Evolutionary conservation across 75 land plant species (phyloP).

Genomic region (Chamaecyparis obtusa): DNA sequence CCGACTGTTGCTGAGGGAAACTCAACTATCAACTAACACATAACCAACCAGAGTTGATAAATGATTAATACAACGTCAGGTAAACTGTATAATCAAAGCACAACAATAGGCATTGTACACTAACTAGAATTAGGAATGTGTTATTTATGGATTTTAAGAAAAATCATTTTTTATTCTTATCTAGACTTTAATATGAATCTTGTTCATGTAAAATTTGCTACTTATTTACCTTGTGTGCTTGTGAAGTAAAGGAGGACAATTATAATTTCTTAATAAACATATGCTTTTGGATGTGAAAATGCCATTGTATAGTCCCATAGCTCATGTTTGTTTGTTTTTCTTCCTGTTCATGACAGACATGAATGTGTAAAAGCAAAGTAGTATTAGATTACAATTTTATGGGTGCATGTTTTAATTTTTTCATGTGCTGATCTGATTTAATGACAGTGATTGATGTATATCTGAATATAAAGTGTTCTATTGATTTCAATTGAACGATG

Average conservation of each 20-base stretch:
- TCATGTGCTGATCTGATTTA: neutral
- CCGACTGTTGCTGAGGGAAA: no score
- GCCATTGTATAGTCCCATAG: neutral
- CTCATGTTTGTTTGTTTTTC: neutral
- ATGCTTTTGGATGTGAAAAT: neutral
- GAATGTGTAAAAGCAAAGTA: neutral
- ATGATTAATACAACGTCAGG: no score
- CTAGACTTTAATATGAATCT: neutral
- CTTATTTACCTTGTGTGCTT: neutral
- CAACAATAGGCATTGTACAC: no score
- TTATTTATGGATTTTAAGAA: constrained; percentile 1
- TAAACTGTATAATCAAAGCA: no score
- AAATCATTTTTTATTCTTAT: neutral
- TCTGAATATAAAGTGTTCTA: neutral
- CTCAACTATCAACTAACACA: no score
- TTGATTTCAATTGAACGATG: neutral
- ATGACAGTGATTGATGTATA: no score
- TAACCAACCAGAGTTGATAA: no score
- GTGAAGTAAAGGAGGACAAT: neutral
- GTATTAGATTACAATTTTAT: neutral
- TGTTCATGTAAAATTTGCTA: neutral
- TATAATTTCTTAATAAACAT: no score
- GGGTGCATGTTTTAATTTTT: neutral
- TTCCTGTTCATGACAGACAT: neutral
- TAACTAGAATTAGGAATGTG: neutral